Evolutionary conservation across 2,329 filamentous ascomycete species (phyloP).

Genomic region (Penicillium sp.): DNA sequence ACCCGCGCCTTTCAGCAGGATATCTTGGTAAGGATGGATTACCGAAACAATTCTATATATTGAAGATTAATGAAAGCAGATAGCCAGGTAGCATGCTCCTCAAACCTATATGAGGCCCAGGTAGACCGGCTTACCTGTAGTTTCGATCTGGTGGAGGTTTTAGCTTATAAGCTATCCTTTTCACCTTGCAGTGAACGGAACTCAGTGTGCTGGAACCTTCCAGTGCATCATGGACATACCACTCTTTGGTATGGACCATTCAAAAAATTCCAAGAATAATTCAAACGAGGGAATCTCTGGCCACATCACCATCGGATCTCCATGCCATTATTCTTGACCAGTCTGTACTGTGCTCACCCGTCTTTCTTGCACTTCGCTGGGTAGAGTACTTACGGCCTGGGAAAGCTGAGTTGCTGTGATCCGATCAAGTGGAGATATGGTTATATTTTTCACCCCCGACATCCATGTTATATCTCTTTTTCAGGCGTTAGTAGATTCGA

Average conservation of each 20-base stretch:
- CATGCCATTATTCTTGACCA: not conserved
- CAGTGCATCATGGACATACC: constrained; percentile 7
- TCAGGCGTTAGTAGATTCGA: not conserved
- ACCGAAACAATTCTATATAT: constrained; percentile 65
- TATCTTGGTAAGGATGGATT: constrained; percentile 76
- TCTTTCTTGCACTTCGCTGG: not conserved
- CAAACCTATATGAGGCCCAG: not conserved
- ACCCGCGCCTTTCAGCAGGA: constrained; percentile 80
- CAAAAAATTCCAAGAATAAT: constrained; percentile 15
- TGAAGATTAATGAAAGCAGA: constrained; percentile 49
- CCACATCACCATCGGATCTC: constrained; percentile 12
- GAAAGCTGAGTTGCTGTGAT: not conserved
- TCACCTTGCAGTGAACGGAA: not conserved
- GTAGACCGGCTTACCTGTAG: not conserved
- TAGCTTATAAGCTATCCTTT: not conserved
- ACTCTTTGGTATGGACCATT: constrained; percentile 6
- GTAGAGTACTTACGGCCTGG: constrained; percentile 16
- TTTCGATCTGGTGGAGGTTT: not conserved
- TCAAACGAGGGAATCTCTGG: constrained; percentile 16
- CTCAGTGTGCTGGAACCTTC: constrained; percentile 2
- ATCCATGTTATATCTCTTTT: not conserved
- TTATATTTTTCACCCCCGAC: constrained; percentile 18
- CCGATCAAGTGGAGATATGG: constrained; percentile 14
- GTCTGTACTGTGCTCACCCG: constrained; percentile 15
- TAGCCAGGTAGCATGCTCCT: constrained; percentile 37